A percentile compares a stretch with the other conserved stretches of the same genome.
Evolutionary conservation across 2,329 filamentous ascomycete genomes (phyloP).

Genomic region (Exophiala dermatitidis): DNA sequence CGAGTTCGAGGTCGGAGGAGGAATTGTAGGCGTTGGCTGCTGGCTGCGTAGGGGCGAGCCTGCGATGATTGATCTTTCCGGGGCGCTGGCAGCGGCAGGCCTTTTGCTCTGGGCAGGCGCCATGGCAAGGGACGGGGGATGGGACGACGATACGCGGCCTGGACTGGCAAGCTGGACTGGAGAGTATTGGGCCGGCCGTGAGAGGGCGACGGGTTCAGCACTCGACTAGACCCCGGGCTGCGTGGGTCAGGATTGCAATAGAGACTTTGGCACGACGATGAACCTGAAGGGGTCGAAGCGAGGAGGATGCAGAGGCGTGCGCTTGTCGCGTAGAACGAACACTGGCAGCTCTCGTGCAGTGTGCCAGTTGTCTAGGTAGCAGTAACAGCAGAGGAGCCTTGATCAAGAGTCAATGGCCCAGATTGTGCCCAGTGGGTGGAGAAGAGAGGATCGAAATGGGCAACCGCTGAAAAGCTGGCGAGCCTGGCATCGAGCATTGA

Average conservation of each 20-base stretch:
- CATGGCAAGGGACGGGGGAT: conserved; percentile 7
- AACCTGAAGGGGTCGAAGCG: background rate
- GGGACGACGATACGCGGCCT: background rate
- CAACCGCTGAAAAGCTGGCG: no score
- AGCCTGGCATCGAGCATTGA: no score
- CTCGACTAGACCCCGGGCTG: background rate
- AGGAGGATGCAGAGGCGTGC: conserved; percentile 9
- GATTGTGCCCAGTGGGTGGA: no score
- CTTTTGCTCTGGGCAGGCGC: conserved; percentile 15
- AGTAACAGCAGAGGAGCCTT: no score
- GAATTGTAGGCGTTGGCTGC: background rate
- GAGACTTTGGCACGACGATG: background rate
- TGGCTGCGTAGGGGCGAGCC: background rate
- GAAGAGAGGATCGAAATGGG: no score
- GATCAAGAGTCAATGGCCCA: no score
- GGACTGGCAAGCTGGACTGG: background rate
- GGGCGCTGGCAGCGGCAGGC: conserved; percentile 12
- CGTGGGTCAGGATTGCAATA: background rate
- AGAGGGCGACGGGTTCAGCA: background rate
- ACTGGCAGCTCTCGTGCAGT: background rate
- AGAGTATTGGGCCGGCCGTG: background rate
- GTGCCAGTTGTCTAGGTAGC: no score
- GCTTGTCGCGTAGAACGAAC: conserved; percentile 9
- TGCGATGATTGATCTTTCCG: conserved; percentile 17
- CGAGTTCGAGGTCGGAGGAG: no score